Base-by-base conservation (phyloP, 768 basidiomycete species). In the Trametes gibbosa region DNA sequence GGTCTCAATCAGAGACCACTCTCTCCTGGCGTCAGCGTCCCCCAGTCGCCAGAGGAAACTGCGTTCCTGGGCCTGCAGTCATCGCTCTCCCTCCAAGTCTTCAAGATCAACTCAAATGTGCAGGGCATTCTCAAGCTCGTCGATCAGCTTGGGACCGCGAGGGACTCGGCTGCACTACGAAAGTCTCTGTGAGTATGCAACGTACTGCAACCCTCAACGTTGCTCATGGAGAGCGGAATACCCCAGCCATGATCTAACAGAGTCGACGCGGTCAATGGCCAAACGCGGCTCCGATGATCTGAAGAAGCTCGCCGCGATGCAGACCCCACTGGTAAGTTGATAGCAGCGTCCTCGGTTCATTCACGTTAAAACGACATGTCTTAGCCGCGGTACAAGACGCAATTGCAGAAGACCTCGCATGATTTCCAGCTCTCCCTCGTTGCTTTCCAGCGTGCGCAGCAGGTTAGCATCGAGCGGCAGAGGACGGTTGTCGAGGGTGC, bases 41-140 rank as follows among this genome's bases (percentile, higher is more conserved):
- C 79, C 59, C 77, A 76, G 61, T 74, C 75, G 19, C 74, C 67
- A 41, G 86, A 90, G 69, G 92, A 95, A 73, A 80, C 84, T 7
- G 80, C 87, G 3, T 98, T 96, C 72, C 75, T 81, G 10, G 79
- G 77, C 32, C 76, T 95, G 16, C 93, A 94, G 69, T 85, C 83
- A 3, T 91, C 91, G 14, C 74, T 94, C 59, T 89, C 89, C 0
- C 80, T 98, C 6, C 95, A 98, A 72, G 92, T 96, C 58, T 98
- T 98, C 87, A 98, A 98, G 83, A 94, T 98, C 78, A 95, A 96
- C 68, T 84, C 92, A 58, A 99, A 99, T 74, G 94, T 98, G 2
- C 92, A 96, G 68, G 96, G 92, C 16, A 95, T 99, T 49, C 73
- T 93, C 66, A 92, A 92, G 74, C 81, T 95, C n/a, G 92, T 98